These are phyloP conservation scores for Phoenix roebelenii DNA, from an alignment of 176 grass and related monocot genomes.

Conservation along the genomic window DNA sequence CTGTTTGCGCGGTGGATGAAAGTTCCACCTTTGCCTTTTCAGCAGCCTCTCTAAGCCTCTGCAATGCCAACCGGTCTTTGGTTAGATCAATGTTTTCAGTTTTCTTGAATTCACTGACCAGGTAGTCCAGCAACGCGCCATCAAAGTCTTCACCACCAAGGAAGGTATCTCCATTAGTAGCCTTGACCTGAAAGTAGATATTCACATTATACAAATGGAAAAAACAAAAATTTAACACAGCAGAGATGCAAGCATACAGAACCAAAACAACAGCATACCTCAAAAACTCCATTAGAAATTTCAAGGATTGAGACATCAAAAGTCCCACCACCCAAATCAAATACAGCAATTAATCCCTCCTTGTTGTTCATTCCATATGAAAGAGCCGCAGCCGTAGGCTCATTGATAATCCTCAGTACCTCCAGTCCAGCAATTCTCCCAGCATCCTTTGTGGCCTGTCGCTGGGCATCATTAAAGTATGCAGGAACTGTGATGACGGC, in stretches of 20 bases:
- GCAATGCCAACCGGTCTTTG: conserved; percentile 72
- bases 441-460: conserved; percentile 91
- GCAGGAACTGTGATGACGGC: conserved; percentile 88
- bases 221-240: conserved; percentile 1
- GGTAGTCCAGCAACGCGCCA: conserved; percentile 70
- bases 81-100: conserved; percentile 83
- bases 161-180: conserved; percentile 97
- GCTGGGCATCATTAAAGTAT: conserved; percentile 90
- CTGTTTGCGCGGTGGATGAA: conserved; percentile 82
- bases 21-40: conserved; percentile 97
- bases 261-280: conserved; percentile 31
- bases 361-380: conserved; percentile 99
- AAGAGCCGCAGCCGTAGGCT: conserved; percentile 88
- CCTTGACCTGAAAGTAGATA: conserved; percentile 63
- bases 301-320: conserved; percentile 98
- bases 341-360: conserved; percentile 92
- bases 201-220: conserved; percentile 8
- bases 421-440: conserved; percentile 85
- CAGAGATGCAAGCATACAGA: too few relatives aligned
- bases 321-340: conserved; percentile 97
- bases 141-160: conserved; percentile 99
- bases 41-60: conserved; percentile 97
- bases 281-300: conserved; percentile 95
- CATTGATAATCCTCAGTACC: conserved; percentile 95
- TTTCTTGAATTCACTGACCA: conserved; percentile 83